Conservation (phyloP, 768 basidiomycete genomes). For the Tulasnella sp. region DNA sequence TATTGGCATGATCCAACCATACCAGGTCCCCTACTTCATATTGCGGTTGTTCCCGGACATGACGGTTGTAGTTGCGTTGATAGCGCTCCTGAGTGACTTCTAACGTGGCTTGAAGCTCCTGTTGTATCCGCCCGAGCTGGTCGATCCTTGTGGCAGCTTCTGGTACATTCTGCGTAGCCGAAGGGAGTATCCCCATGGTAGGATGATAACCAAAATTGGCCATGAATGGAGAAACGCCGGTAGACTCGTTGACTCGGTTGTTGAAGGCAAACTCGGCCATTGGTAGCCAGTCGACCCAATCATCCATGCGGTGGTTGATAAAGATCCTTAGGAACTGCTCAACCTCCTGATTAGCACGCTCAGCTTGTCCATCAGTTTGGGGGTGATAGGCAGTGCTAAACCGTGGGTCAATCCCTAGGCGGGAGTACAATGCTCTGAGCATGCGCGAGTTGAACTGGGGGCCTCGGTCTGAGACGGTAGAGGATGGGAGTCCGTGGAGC, state of each 20-base stretch:
- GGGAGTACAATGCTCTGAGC: background rate
- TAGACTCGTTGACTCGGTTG: background rate
- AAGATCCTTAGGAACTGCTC: background rate
- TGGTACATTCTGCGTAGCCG: background rate
- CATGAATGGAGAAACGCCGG: background rate
- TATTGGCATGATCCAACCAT: background rate
- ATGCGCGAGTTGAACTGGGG: background rate
- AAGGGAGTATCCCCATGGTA: background rate
- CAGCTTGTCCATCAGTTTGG: slow-evolving; percentile 1
- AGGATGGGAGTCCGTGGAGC: background rate
- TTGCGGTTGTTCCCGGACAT: background rate
- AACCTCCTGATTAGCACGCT: background rate
- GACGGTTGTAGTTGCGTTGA: background rate
- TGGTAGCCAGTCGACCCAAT: background rate
- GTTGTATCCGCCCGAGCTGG: background rate
- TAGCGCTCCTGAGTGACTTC: background rate
- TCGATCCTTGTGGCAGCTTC: background rate
- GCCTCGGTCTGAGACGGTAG: background rate
- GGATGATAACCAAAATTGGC: slow-evolving; percentile 2
- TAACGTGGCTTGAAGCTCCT: background rate
- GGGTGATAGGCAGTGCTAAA: background rate
- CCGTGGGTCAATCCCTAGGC: background rate
- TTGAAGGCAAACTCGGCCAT: slow-evolving; percentile 4
- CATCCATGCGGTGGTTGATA: background rate
- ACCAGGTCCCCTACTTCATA: background rate